Conservation (phyloP, 2,329 filamentous ascomycete species). For the Cytospora leucostoma region DNA sequence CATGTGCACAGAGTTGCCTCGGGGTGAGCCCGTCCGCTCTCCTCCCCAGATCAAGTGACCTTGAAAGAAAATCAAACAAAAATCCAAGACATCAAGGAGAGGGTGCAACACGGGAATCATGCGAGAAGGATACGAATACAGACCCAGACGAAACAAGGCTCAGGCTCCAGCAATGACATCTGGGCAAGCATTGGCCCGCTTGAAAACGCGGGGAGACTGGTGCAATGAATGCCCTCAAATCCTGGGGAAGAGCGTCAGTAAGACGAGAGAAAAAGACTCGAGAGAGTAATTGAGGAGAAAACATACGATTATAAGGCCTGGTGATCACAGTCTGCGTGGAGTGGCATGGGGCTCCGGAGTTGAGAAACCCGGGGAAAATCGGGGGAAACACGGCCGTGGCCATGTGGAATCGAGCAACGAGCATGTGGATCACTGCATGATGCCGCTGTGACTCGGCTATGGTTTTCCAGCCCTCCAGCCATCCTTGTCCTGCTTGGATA, state of each 20-base stretch:
- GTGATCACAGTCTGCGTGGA: constrained; percentile 23
- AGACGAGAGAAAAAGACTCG: constrained; percentile 9
- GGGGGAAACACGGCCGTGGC: constrained; percentile 12
- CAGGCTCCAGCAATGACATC: not conserved
- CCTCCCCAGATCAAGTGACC: constrained; percentile 16
- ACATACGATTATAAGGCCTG: constrained; percentile 29
- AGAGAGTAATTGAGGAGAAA: constrained; percentile 23
- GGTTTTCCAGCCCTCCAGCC: constrained; percentile 3
- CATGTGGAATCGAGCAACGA: constrained; percentile 14
- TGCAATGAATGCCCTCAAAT: constrained; percentile 3
- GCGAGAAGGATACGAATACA: not conserved
- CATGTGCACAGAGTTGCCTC: constrained; percentile 1
- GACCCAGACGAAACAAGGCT: not conserved
- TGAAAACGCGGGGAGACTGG: constrained; percentile 16
- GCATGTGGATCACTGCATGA: constrained; percentile 16
- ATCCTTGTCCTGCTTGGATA: not conserved
- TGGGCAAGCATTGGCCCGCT: not conserved
- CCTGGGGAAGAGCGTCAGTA: constrained; percentile 24
- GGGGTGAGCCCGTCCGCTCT: constrained; percentile 26
- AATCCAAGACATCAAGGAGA: not conserved
- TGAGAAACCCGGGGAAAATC: constrained; percentile 16
- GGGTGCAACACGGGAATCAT: not conserved
- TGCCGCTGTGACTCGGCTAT: constrained; percentile 9
- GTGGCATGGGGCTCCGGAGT: constrained; percentile 21
- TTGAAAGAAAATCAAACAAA: constrained; percentile 10